phyloP scores from a whole-genome alignment of 805 yeast species.

The Scheffersomyces stipitis region DNA sequence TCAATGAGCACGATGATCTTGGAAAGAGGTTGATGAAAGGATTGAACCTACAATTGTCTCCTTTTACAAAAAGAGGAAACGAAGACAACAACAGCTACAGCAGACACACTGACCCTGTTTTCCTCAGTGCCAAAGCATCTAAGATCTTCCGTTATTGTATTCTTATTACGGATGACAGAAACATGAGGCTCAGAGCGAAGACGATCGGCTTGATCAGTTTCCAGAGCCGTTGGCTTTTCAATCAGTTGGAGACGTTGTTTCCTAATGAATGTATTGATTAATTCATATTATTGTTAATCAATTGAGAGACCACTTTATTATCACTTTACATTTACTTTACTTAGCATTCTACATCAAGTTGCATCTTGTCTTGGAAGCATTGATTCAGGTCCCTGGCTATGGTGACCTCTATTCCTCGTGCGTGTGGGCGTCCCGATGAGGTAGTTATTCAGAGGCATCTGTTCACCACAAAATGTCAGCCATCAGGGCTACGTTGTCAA shows the following conservation, averaged over 20 bases:
- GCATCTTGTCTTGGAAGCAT: too few species aligned
- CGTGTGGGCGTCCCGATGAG: too few species aligned
- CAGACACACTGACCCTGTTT: neutral
- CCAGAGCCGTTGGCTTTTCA: constrained; percentile 62
- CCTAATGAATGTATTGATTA: constrained; percentile 56
- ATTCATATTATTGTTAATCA: too few species aligned
- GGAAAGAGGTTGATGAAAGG: constrained; percentile 43
- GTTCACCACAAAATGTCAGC: too few species aligned
- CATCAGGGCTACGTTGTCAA: too few species aligned
- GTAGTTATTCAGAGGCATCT: too few species aligned
- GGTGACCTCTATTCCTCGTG: too few species aligned
- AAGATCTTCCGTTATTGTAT: constrained; percentile 54
- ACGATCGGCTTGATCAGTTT: constrained; percentile 53
- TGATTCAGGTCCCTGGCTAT: too few species aligned
- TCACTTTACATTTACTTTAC: too few species aligned
- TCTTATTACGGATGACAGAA: constrained; percentile 71
- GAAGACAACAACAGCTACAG: constrained; percentile 11
- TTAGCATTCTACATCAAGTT: too few species aligned
- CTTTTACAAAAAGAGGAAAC: neutral
- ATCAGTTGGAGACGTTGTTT: constrained; percentile 46
- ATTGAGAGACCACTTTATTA: too few species aligned
- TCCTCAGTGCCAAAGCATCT: constrained; percentile 34
- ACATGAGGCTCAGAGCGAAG: constrained; percentile 66
- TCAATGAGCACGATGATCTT: constrained; percentile 41
- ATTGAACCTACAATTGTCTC: constrained; percentile 24